Conservation (phyloP, 345 rosid species). For the Acer yangbiense region DNA sequence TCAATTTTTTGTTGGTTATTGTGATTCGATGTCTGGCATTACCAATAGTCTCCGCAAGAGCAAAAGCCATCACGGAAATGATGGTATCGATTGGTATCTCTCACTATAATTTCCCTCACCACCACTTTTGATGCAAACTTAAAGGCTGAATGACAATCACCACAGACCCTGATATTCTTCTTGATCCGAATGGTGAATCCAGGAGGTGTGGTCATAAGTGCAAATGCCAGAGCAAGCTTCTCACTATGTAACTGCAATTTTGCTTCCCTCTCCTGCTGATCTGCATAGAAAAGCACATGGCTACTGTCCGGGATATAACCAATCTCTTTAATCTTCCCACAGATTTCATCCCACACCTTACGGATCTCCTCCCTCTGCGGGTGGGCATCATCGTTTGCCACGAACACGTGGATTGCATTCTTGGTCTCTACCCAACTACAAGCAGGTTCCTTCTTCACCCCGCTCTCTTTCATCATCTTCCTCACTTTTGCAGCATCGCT, state of each 20-base stretch:
- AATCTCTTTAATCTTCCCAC: slow-evolving; percentile 54
- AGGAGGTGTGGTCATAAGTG: slow-evolving; percentile 56
- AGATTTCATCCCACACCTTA: slow-evolving; percentile 51
- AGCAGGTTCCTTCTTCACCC: slow-evolving; percentile 64
- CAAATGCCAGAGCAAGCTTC: slow-evolving; percentile 80
- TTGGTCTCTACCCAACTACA: slow-evolving; percentile 72
- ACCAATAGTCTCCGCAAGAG: slow-evolving; percentile 72
- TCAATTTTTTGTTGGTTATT: background rate
- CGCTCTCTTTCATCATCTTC: slow-evolving; percentile 53
- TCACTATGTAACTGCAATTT: slow-evolving; percentile 68
- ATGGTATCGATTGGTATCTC: slow-evolving; percentile 73
- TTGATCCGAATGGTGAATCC: slow-evolving; percentile 61
- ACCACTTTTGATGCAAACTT: slow-evolving; percentile 56
- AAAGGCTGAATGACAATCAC: slow-evolving; percentile 69
- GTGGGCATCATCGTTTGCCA: slow-evolving; percentile 63
- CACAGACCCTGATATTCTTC: slow-evolving; percentile 72
- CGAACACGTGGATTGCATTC: slow-evolving; percentile 54
- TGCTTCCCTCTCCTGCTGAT: slow-evolving; percentile 58
- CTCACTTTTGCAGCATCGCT: slow-evolving; percentile 59
- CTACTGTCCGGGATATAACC: slow-evolving; percentile 67
- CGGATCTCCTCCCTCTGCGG: slow-evolving; percentile 54
- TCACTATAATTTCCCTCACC: slow-evolving; percentile 56
- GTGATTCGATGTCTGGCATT: slow-evolving; percentile 13
- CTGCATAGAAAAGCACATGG: slow-evolving; percentile 54
- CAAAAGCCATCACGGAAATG: slow-evolving; percentile 61